Percentiles rank a stretch among this genome's conserved stretches.
Evolutionary conservation across 805 yeast genomes (phyloP).

Genomic region (Nakazawaea laoshanensis): DNA sequence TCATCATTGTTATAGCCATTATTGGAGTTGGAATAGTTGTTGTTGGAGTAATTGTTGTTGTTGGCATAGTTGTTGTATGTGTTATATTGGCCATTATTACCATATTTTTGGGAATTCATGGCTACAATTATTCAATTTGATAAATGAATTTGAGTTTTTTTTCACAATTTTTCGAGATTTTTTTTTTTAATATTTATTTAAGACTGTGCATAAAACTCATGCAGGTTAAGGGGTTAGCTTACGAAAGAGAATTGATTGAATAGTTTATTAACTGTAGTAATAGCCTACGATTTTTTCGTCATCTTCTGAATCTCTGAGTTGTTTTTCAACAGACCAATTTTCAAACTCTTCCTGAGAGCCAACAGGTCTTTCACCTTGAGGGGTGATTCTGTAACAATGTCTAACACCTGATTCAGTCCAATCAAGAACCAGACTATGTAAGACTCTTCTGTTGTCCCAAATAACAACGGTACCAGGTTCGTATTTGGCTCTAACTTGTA

Average conservation of each 20-base stretch:
- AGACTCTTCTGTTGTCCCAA: slow-evolving; percentile 72
- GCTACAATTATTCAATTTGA: too few species aligned
- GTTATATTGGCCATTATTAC: neutral
- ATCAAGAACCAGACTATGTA: slow-evolving; percentile 64
- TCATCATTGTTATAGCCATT: slow-evolving; percentile 1
- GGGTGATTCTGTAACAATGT: slow-evolving; percentile 69
- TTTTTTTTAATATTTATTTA: too few species aligned
- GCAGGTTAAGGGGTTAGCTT: too few species aligned
- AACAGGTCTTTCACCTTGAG: slow-evolving; percentile 63
- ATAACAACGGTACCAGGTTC: slow-evolving; percentile 61
- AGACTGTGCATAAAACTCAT: too few species aligned
- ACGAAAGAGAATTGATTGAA: too few species aligned
- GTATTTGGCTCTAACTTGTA: slow-evolving; percentile 66
- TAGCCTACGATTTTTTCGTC: slow-evolving; percentile 4
- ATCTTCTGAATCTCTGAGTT: slow-evolving; percentile 7
- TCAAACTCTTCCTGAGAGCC: slow-evolving; percentile 21
- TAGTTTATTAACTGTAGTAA: slow-evolving; percentile 1
- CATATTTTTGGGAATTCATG: too few species aligned
- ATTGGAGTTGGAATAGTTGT: neutral
- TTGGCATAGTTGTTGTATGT: neutral
- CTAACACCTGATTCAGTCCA: slow-evolving; percentile 62
- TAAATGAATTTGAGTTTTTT: too few species aligned
- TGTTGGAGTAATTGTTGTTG: neutral
- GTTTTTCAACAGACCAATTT: slow-evolving; percentile 22
- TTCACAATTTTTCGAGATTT: too few species aligned